Conservation (phyloP, 169 alveolate genomes). For the Babesia sp. region DNA sequence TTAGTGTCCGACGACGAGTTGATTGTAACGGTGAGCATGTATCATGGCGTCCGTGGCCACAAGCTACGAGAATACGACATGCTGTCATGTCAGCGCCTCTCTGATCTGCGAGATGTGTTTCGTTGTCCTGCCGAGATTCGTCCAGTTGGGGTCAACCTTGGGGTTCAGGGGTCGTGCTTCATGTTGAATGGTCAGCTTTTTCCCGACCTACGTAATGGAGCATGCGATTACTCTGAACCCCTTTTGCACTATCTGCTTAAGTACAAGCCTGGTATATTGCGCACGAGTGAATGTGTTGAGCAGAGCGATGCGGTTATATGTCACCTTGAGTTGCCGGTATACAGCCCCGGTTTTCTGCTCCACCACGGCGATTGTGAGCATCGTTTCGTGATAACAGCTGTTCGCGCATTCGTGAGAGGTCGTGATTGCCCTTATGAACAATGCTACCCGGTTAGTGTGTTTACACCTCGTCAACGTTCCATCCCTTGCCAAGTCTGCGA, state of each 20-base stretch:
- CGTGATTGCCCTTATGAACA: slow-evolving; percentile 69
- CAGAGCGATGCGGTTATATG: slow-evolving; percentile 71
- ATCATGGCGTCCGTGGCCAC: slow-evolving; percentile 81
- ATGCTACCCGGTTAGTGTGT: slow-evolving; percentile 78
- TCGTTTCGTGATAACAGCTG: slow-evolving; percentile 73
- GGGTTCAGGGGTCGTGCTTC: slow-evolving; percentile 75
- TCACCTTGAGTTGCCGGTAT: slow-evolving; percentile 74
- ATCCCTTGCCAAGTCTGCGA: slow-evolving; percentile 78
- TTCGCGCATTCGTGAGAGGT: slow-evolving; percentile 67
- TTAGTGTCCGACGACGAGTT: slow-evolving; percentile 58
- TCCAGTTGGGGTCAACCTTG: slow-evolving; percentile 28
- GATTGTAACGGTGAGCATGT: slow-evolving; percentile 70
- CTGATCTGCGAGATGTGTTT: slow-evolving; percentile 77
- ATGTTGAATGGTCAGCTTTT: slow-evolving; percentile 80
- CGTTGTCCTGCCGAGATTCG: slow-evolving; percentile 62
- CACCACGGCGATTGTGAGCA: slow-evolving; percentile 88
- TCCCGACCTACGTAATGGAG: slow-evolving; percentile 74
- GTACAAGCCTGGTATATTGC: slow-evolving; percentile 61
- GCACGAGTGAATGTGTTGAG: slow-evolving; percentile 56
- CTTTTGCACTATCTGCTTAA: slow-evolving; percentile 39
- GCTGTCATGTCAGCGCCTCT: slow-evolving; percentile 75
- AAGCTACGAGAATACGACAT: slow-evolving; percentile 81
- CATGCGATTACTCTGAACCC: slow-evolving; percentile 62
- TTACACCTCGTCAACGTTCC: slow-evolving; percentile 69
- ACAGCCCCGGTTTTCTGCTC: slow-evolving; percentile 71